A percentile compares a stretch with the other conserved stretches of the same genome.
phyloP scores from a whole-genome alignment of 352 stramenopile species.

The Globisporangium acanthophoron region DNA sequence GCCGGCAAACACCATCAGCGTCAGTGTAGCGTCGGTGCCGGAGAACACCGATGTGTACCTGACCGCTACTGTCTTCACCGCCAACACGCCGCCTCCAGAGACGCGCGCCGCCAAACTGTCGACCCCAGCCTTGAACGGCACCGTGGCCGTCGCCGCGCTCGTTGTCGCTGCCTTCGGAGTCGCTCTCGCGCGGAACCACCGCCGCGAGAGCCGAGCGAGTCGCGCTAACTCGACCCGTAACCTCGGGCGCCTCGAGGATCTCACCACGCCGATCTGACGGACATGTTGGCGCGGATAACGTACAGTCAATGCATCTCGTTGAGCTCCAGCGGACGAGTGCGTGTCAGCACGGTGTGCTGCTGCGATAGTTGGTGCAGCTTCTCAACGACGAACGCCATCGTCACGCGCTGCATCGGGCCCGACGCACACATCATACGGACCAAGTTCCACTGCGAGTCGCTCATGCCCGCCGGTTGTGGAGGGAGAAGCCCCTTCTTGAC shows the following conservation, averaged over 20 bases:
- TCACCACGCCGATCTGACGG: slow-evolving; percentile 9
- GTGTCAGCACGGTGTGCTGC: neutral
- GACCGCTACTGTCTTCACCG: neutral
- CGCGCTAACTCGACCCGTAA: slow-evolving; percentile 6
- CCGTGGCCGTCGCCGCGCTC: slow-evolving; percentile 6
- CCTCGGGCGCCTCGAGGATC: slow-evolving; percentile 7
- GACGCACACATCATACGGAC: neutral
- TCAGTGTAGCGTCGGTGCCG: neutral
- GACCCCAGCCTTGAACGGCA: neutral
- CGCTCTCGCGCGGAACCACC: slow-evolving; percentile 11
- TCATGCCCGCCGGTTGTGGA: neutral
- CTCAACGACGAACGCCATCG: neutral
- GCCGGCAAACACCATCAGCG: neutral
- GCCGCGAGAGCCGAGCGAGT: neutral
- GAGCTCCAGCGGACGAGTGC: neutral
- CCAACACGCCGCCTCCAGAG: neutral
- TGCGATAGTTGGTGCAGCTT: neutral
- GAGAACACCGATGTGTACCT: neutral
- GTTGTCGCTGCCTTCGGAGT: slow-evolving; percentile 10
- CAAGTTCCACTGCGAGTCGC: neutral
- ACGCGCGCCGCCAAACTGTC: neutral
- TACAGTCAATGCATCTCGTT: neutral
- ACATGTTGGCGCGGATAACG: neutral
- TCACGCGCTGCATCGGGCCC: neutral
- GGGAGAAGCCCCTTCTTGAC: neutral